Evolutionary conservation across 768 basidiomycete genomes (phyloP).

Genomic region (Mycena filopes): DNA sequence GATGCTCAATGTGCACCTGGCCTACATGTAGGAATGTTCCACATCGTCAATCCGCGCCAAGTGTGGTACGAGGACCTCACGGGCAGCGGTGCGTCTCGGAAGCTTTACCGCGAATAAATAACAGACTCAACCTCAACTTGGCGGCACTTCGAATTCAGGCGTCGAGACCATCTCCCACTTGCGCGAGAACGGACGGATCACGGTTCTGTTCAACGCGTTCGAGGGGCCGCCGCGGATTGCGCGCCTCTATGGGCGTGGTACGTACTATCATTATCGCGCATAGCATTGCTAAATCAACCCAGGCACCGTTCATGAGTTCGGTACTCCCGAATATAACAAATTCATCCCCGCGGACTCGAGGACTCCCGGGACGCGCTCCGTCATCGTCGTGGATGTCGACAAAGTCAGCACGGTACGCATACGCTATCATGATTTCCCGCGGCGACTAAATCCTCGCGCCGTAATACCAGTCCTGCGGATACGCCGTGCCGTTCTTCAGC

Average conservation of each 20-base stretch:
- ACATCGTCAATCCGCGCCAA: slow-evolving; percentile 59
- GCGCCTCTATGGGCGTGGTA: slow-evolving; percentile 72
- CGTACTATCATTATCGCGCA: slow-evolving; percentile 44
- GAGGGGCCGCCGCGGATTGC: slow-evolving; percentile 67
- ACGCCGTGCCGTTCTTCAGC: slow-evolving; percentile 67
- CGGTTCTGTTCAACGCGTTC: slow-evolving; percentile 70
- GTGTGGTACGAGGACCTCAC: slow-evolving; percentile 84
- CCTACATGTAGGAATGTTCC: slow-evolving; percentile 68
- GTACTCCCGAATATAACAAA: slow-evolving; percentile 66
- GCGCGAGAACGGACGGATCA: slow-evolving; percentile 71
- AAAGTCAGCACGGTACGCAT: slow-evolving; percentile 60
- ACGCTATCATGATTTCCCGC: neutral
- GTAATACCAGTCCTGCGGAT: slow-evolving; percentile 72
- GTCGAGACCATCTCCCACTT: slow-evolving; percentile 70
- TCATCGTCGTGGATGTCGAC: slow-evolving; percentile 69
- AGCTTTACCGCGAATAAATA: neutral
- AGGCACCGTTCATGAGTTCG: slow-evolving; percentile 73
- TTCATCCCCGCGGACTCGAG: slow-evolving; percentile 59
- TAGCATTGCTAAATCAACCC: slow-evolving; percentile 32
- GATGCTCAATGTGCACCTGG: too few relatives aligned
- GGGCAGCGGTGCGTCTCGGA: slow-evolving; percentile 65
- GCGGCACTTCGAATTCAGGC: slow-evolving; percentile 48
- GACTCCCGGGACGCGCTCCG: slow-evolving; percentile 66
- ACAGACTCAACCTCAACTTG: too few relatives aligned
- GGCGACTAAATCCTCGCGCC: neutral